A percentile compares a stretch with the other conserved stretches of the same genome.
phyloP scores from a whole-genome alignment of 108 stramenopile species.

The Schizochytrium sp. region DNA sequence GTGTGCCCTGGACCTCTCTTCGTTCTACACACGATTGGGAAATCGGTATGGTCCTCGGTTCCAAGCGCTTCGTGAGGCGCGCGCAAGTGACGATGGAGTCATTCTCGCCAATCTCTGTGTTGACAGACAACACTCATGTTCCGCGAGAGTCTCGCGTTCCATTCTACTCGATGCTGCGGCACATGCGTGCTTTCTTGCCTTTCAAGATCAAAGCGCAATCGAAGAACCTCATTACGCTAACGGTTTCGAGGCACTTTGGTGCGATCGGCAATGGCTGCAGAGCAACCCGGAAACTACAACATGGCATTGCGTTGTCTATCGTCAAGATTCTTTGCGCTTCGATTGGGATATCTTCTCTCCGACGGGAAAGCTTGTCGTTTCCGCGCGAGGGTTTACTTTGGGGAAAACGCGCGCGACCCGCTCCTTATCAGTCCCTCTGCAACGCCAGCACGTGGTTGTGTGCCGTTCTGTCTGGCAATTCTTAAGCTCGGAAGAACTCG shows the following conservation, averaged over 20 bases:
- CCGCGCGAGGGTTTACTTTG: not conserved
- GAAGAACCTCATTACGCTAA: not conserved
- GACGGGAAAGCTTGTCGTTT: not conserved
- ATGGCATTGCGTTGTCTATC: not conserved
- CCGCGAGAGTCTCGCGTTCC: not conserved
- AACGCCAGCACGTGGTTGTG: too few relatives aligned
- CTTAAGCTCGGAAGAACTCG: not conserved
- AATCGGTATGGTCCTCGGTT: not conserved
- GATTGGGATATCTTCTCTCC: not conserved
- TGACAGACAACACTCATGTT: too few relatives aligned
- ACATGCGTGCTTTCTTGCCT: not conserved
- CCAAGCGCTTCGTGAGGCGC: not conserved
- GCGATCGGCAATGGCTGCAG: not conserved
- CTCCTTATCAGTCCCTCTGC: too few relatives aligned
- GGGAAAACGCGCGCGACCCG: not conserved
- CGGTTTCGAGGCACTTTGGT: not conserved
- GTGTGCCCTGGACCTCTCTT: not conserved
- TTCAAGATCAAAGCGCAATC: not conserved
- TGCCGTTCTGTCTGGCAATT: not conserved
- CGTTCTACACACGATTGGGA: not conserved
- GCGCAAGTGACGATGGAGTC: not conserved
- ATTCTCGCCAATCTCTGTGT: not conserved
- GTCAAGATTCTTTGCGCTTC: not conserved
- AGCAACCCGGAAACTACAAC: not conserved
- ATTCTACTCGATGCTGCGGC: not conserved